Evolutionary conservation across 306 rosid genomes (phyloP).

Genomic region (Dalbergia cultrata): DNA sequence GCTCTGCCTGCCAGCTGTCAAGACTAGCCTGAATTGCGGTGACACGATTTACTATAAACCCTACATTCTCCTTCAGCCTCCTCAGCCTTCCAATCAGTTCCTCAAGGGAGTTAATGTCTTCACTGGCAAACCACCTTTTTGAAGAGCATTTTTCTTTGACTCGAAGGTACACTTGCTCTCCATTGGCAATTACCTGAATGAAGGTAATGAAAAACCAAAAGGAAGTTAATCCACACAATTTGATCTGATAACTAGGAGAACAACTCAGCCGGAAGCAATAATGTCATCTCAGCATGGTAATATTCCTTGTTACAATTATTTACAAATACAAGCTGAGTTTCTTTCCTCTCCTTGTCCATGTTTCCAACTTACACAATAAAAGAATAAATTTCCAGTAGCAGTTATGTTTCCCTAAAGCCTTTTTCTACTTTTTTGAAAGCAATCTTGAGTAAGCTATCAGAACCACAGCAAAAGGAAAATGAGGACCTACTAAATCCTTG

Average conservation of each 20-base stretch:
- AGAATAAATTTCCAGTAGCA: conserved; percentile 4
- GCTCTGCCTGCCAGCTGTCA: conserved; percentile 96
- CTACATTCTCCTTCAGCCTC: conserved; percentile 93
- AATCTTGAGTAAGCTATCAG: conserved; percentile 10
- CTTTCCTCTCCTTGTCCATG: conserved; percentile 12
- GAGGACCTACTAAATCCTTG: neutral
- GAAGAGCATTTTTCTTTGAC: conserved; percentile 91
- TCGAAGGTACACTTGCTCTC: conserved; percentile 93
- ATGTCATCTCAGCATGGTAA: conserved; percentile 1
- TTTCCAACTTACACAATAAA: conserved; percentile 9
- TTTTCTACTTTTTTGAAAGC: neutral
- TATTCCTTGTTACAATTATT: conserved; percentile 21
- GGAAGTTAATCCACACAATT: conserved; percentile 35
- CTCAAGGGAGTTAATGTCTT: conserved; percentile 78
- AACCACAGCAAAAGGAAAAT: neutral
- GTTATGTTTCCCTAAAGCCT: neutral
- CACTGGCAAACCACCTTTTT: conserved; percentile 80
- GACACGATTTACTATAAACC: conserved; percentile 89
- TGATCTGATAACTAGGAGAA: conserved; percentile 20
- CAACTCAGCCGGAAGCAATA: conserved; percentile 27
- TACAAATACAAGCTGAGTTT: neutral
- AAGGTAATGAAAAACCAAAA: conserved; percentile 40
- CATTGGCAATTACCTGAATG: conserved; percentile 83
- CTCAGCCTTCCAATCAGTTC: conserved; percentile 86
- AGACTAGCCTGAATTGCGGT: conserved; percentile 92